A percentile compares a stretch with the other conserved stretches of the same genome.
phyloP scores from a whole-genome alignment of 1,284 basidiomycete species.

The Lignosus rhinocerotis region DNA sequence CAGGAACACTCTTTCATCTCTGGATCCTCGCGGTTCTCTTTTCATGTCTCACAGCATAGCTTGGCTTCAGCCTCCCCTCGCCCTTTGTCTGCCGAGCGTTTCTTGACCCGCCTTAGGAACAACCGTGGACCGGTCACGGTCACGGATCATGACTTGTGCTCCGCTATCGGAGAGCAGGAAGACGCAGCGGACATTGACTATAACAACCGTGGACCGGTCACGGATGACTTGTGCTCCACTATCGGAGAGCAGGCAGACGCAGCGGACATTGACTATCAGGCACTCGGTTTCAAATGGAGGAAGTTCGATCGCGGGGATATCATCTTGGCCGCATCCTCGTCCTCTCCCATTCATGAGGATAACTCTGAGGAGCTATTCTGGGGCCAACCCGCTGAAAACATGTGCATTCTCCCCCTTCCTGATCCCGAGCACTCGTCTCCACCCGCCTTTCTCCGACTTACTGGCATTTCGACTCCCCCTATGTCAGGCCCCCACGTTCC shows the following conservation, averaged over 20 bases:
- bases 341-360: not conserved
- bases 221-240: no score
- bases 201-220: no score
- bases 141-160: no score
- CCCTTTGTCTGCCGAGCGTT: not conserved
- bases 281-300: constrained; percentile 58
- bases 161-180: not conserved
- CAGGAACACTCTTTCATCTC: no score
- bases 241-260: not conserved
- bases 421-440: not conserved
- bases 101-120: constrained; percentile 22
- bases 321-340: not conserved
- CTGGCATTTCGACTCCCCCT: not conserved
- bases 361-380: constrained; percentile 18
- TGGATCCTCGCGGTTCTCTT: not conserved
- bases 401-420: not conserved
- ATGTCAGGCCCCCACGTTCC: not conserved
- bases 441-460: not conserved
- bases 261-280: constrained; percentile 1
- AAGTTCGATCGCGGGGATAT: constrained; percentile 42
- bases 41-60: not conserved
- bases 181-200: not conserved
- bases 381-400: constrained; percentile 3
- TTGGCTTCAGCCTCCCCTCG: not conserved
- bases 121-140: no score